Conservation (phyloP, 768 basidiomycete genomes). For the Kwoniella botswanensis region DNA sequence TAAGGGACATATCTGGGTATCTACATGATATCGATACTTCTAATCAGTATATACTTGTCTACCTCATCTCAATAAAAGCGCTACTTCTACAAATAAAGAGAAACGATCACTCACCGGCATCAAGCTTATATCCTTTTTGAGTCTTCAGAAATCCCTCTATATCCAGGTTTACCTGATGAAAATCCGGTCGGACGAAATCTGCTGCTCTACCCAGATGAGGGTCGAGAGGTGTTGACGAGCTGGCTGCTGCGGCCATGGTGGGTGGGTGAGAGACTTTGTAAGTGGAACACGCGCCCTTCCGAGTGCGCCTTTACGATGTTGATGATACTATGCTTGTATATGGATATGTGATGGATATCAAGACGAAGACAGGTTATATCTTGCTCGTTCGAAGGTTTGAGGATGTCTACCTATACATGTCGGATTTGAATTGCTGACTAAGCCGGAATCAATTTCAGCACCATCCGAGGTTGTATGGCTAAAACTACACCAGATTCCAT, state of each 20-base stretch:
- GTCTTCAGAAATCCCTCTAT: conserved; percentile 80
- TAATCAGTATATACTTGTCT: not conserved
- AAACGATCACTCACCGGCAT: conserved; percentile 69
- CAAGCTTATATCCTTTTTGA: conserved; percentile 82
- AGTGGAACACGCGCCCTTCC: too few relatives aligned
- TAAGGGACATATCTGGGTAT: conserved; percentile 91
- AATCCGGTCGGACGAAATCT: conserved; percentile 77
- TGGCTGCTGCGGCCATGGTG: conserved; percentile 35
- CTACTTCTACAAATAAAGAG: not conserved
- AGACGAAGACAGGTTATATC: too few relatives aligned
- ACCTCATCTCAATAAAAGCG: conserved; percentile 5
- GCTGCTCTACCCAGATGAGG: conserved; percentile 43
- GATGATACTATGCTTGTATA: too few relatives aligned
- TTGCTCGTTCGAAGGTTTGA: not conserved
- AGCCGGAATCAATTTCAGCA: conserved; percentile 18
- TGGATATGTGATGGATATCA: too few relatives aligned
- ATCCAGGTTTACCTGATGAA: conserved; percentile 88
- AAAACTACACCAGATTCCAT: not conserved
- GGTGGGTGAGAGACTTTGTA: not conserved
- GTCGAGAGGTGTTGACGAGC: conserved; percentile 23
- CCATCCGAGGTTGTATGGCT: not conserved
- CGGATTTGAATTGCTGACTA: conserved; percentile 21
- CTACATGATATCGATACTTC: conserved; percentile 60
- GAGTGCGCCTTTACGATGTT: too few relatives aligned
- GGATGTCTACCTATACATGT: not conserved